Base-by-base conservation (phyloP, 208 protist genomes). In the Spongospora subterranea region DNA sequence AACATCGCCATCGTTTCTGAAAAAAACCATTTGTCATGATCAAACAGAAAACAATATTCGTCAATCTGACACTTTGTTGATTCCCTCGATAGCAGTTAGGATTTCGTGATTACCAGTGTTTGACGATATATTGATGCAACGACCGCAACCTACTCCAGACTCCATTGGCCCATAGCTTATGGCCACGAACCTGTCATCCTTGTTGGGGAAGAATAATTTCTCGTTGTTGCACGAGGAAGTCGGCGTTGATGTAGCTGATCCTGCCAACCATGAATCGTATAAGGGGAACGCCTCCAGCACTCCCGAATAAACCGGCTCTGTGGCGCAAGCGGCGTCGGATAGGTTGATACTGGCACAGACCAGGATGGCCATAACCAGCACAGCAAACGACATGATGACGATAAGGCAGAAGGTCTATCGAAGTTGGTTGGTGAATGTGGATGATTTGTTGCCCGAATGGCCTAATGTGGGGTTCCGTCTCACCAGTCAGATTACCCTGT, bases 51-150 rank as follows among this genome's bases (percentile, higher is more conserved):
- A 60, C 13, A n/a, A n/a, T n/a, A n/a, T n/a, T n/a, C 13, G 50
- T 6, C 50, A 60, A 29, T 29, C 6, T 60, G 6, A 60, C 71
- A 35, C 71, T 35, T 82, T 82, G 71, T 82, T 82, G 71, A 43
- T 82, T 6, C 35, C n/a, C 13, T 82, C 71, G 17, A 82, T 6
- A 20, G 35, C 71, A 43, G 71, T 82, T 35, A 82, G 71, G 71
- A 82, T 43, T n/a, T 82, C 71, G 35, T 13, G 6, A n/a, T 39
- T 17, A 35, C 71, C 71, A 43, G 71, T 82, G n/a, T 13, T 45
- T n/a, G 71, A 82, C 71, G 71, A 40, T 6, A 82, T 43, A 43
- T 82, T 82, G n/a, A 82, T 35, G n/a, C 71, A 82, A n/a, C 17
- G 17, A n/a, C 71, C 71, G 71, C 71, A 82, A n/a, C 17, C 71